Evolutionary conservation across 2,329 filamentous ascomycete species (phyloP), one percentile per base, ranked within the genome.

Genomic region (Aureobasidium vineae): DNA sequence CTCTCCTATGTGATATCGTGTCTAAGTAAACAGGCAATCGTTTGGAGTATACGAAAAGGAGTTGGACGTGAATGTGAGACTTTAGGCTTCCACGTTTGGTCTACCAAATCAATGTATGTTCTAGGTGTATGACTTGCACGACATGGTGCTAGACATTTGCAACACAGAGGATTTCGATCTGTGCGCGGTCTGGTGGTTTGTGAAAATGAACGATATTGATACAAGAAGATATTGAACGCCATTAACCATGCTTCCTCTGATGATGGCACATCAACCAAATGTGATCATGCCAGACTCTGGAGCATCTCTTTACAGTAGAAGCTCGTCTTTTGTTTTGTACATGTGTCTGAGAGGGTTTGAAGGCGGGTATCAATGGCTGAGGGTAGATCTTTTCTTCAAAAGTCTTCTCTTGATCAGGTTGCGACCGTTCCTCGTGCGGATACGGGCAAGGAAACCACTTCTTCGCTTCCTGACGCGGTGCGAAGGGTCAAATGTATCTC

Each of bases 381-480:
- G 72, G 59, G 74, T 77, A 70, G 75, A 80, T 74, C 84, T 79
- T 28, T 83, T 82, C 79, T 84, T 87, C 66, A 79, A 73, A 71
- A 79, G 77, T 74, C 86, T 79, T 73, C 85, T 79, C 75, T 80
- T 81, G 70, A 88, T 70, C 57, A 83, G 78, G 74, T 81, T 81
- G 72, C 83, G 77, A 28, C 86, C 86, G 61, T 80, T 83, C 72
- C 81, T 80, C 26, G 79, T 80, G 72, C 79, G 78, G 68, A 86
- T 69, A 71, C 86, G 75, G 11, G 81, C 77, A 68, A 88, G 73
- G 72, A 86, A 88, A 2, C 86, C 86, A 76, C 86, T 84, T 71
- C 86, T 80, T 69, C 86, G 79, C 77, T 88, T 88, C 73, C 86
- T 80, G 49, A 87, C 83, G 52, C 82, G 73, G 69, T 87, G 83